Base-by-base conservation (phyloP, 345 rosid species). In the Eucalyptus virginea region DNA sequence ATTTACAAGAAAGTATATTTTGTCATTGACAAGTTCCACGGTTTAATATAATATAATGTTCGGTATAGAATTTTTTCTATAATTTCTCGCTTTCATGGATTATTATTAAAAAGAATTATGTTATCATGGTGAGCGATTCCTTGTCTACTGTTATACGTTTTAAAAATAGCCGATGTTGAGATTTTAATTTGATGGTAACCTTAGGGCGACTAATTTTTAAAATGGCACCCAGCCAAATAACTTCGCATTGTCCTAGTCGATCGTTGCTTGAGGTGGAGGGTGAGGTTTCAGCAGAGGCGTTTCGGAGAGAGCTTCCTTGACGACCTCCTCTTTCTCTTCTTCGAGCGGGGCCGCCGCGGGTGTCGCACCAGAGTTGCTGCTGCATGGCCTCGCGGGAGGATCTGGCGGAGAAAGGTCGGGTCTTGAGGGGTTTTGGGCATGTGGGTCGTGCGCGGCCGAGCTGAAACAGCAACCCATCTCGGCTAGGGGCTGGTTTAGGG, bases 381-480 rank as follows among this genome's bases (percentile, higher is more conserved):
- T 23, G 21, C 81, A 72, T 16, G 32, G 69, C 11, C 86, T 17
- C 15, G 77, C 86, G 7, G 58, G 90, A 30, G 87, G 77, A 2
- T 32, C 18, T 12, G 72, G 52, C 80, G 18, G 51, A 6, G 54
- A 28, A 44, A 19, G 89, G 72, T 65, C 83, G 42, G 18, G 85
- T 88, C 58, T 30, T 50, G 81, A 56, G 54, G 88, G 34, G 23
- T 88, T 54, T 4, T 90, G 90, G 50, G 86, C 90, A 49, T 81
- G 34, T 45, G 52, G 87, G 86, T 87, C 91, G 90, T 60, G 89
- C 2, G 34, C 8, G 86, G 88, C 81, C 91, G 93, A 87, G 93
- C 96, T 95, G 14, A 94, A 49, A 90, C 97, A 93, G 91, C 95
- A 93, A 88, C 95, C 93, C 95, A 94, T 94, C 69, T 32, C 24